Evolutionary conservation across 306 rosid species (phyloP).

Genomic region (Dicorynia guianensis): DNA sequence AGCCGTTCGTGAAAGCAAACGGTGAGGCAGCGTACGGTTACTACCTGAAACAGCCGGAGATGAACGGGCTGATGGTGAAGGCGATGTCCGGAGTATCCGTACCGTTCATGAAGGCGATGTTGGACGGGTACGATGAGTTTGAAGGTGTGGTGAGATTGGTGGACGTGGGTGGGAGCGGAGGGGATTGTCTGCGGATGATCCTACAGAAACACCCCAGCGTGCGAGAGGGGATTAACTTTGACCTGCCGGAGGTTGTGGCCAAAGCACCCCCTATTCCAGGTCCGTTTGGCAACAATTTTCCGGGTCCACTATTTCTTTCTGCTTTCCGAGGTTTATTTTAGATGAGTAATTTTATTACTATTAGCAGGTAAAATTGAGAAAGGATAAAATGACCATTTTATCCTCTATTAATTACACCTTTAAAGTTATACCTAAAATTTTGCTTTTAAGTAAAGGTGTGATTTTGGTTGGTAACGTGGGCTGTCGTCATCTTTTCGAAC

Average conservation of each 20-base stretch:
- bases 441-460: too few relatives aligned
- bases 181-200: constrained; percentile 90
- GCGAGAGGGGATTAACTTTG: constrained; percentile 75
- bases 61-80: constrained; percentile 81
- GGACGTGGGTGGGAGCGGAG: constrained; percentile 94
- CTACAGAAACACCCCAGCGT: constrained; percentile 59
- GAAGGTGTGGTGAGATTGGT: constrained; percentile 65
- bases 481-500: too few relatives aligned
- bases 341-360: too few relatives aligned
- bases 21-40: constrained; percentile 74
- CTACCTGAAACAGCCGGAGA: constrained; percentile 73
- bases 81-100: constrained; percentile 92
- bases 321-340: too few relatives aligned
- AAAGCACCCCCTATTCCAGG: constrained; percentile 72
- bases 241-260: constrained; percentile 84
- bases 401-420: too few relatives aligned
- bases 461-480: too few relatives aligned
- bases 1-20: constrained; percentile 82
- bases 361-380: too few relatives aligned
- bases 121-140: constrained; percentile 75
- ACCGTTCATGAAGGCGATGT: constrained; percentile 76
- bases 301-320: too few relatives aligned
- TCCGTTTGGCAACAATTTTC: neutral
- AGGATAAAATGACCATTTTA: too few relatives aligned
- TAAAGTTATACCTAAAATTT: too few relatives aligned